phyloP scores from a whole-genome alignment of 2,329 filamentous ascomycete species.

The Apiospora phragmitis region DNA sequence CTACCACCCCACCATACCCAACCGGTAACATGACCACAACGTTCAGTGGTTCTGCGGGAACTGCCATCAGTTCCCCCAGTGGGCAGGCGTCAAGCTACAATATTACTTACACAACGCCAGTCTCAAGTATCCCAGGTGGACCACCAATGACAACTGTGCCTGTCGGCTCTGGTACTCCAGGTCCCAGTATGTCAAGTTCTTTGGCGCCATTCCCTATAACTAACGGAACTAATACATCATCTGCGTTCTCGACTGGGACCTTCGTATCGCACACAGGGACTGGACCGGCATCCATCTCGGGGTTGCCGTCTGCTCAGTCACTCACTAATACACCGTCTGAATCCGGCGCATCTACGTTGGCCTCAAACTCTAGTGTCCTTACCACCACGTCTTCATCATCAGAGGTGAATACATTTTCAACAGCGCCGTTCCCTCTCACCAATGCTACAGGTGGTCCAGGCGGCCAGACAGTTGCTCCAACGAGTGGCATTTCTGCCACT shows the following conservation, averaged over 20 bases:
- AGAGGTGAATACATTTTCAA: conserved; percentile 8
- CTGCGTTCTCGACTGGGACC: background rate
- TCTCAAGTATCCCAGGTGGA: background rate
- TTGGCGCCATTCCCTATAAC: conserved; percentile 3
- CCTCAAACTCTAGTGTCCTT: background rate
- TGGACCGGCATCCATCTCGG: background rate
- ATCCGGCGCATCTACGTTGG: background rate
- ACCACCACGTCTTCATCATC: background rate
- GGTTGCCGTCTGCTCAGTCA: background rate
- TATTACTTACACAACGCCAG: background rate
- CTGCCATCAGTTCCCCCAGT: background rate
- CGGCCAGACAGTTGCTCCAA: conserved; percentile 16
- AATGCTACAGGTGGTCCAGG: conserved; percentile 18
- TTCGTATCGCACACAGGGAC: background rate
- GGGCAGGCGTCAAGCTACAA: background rate
- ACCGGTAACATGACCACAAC: background rate
- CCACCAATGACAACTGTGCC: background rate
- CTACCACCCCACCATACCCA: background rate
- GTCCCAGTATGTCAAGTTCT: background rate
- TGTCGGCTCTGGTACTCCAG: background rate
- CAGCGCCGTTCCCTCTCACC: conserved; percentile 18
- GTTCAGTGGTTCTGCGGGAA: background rate
- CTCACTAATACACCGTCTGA: background rate
- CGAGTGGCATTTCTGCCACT: conserved; percentile 8
- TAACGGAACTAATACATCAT: background rate